Conservation (phyloP, 495 filamentous ascomycete genomes). For the Viridothelium virens region DNA sequence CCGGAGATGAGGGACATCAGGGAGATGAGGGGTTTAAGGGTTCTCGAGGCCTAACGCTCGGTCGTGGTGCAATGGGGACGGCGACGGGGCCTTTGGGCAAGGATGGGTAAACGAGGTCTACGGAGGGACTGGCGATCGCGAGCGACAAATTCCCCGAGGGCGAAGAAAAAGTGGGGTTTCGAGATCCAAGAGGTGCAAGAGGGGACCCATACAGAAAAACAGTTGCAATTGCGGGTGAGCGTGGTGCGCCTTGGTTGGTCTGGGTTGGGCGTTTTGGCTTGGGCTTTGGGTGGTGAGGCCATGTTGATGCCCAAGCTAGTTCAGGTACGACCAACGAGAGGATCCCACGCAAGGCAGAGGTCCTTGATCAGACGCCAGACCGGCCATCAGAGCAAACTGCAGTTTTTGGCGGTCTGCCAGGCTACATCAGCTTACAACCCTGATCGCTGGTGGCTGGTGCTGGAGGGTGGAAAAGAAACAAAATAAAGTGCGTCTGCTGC, state of each 20-base stretch:
- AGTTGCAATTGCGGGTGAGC: neutral
- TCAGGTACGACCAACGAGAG: neutral
- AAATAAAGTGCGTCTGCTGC: neutral
- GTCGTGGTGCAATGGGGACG: too few species aligned
- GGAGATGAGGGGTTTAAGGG: too few species aligned
- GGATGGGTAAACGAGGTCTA: neutral
- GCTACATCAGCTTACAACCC: neutral
- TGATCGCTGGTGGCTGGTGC: neutral
- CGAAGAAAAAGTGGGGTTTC: neutral
- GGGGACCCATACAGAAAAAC: neutral
- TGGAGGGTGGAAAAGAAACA: neutral
- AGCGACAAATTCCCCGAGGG: constrained; percentile 7
- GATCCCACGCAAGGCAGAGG: neutral
- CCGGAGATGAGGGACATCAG: too few species aligned
- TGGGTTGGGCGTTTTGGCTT: neutral
- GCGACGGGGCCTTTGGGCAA: too few species aligned
- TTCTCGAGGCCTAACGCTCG: neutral
- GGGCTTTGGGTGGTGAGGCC: neutral
- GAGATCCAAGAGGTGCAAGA: neutral
- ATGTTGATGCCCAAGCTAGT: constrained; percentile 8
- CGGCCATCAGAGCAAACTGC: neutral
- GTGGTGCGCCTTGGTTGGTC: constrained; percentile 5
- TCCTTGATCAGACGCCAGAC: neutral
- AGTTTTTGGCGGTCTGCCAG: neutral
- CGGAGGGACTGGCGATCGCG: neutral